Percentiles rank a stretch among this genome's conserved stretches.
phyloP scores from a whole-genome alignment of 2,329 filamentous ascomycete genomes.

The Fusarium marasasianum region DNA sequence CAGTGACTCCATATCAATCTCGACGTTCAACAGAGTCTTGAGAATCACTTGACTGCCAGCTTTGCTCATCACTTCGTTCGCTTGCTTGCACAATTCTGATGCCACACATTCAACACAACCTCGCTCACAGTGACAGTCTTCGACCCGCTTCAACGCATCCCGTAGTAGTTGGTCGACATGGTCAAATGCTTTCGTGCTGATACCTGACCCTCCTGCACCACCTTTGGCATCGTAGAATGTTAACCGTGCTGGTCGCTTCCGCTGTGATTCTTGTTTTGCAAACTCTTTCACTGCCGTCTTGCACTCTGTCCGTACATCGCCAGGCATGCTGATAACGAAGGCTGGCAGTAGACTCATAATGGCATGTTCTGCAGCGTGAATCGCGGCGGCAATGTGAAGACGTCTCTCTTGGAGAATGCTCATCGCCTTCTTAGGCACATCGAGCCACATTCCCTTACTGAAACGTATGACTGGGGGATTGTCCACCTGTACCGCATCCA shows the following conservation, averaged over 20 bases:
- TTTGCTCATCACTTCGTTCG: constrained; percentile 94
- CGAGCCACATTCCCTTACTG: constrained; percentile 94
- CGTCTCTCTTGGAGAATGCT: constrained; percentile 77
- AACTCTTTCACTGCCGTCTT: constrained; percentile 92
- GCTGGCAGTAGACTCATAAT: constrained; percentile 87
- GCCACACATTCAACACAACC: constrained; percentile 94
- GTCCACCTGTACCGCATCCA: constrained; percentile 92
- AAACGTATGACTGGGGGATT: constrained; percentile 88
- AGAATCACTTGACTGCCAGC: constrained; percentile 85
- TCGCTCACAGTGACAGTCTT: constrained; percentile 77
- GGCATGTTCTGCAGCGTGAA: constrained; percentile 95
- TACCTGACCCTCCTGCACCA: constrained; percentile 82
- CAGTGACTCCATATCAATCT: constrained; percentile 84
- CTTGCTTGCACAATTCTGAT: constrained; percentile 83
- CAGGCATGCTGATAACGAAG: constrained; percentile 88
- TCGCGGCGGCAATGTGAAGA: constrained; percentile 86
- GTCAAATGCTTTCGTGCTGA: constrained; percentile 93
- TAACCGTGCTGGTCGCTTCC: constrained; percentile 86
- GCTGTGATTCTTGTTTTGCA: constrained; percentile 70
- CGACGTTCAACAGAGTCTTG: constrained; percentile 75
- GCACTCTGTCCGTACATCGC: constrained; percentile 94
- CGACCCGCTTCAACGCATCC: constrained; percentile 80
- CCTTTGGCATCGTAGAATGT: constrained; percentile 98
- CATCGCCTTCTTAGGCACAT: constrained; percentile 82
- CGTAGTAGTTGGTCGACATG: constrained; percentile 82